Percentiles rank a stretch among this genome's conserved stretches.
These are phyloP conservation scores for Corallochytrium limacisporum DNA, from an alignment of 78 protist genomes.

Conservation along the genomic window DNA sequence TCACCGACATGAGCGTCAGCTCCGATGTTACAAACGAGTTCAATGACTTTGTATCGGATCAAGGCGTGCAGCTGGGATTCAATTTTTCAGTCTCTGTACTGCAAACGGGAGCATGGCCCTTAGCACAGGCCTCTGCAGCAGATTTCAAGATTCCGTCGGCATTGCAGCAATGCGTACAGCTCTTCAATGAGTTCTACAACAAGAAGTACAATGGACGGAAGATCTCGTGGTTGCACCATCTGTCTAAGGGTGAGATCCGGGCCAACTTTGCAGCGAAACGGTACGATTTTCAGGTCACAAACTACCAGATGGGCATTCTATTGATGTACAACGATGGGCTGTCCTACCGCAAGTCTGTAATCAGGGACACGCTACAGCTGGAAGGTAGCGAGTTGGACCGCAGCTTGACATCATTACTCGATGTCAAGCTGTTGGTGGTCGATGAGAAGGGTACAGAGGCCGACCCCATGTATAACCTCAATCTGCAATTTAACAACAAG, in stretches of 20 bases:
- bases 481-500: conserved; percentile 15
- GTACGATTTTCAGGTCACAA: conserved; percentile 28
- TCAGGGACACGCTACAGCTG: background rate
- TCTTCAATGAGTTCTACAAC: conserved; percentile 1
- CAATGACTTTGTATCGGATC: background rate
- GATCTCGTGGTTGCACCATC: conserved; percentile 62
- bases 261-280: background rate
- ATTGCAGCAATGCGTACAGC: background rate
- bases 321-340: conserved; percentile 41
- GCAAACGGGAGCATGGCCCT: conserved; percentile 67
- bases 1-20: conserved; percentile 52
- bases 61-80: conserved; percentile 12
- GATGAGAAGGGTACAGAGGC: no score
- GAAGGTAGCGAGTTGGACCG: background rate
- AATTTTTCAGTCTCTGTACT: conserved; percentile 56
- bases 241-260: conserved; percentile 60
- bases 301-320: conserved; percentile 57
- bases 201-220: conserved; percentile 56
- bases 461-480: background rate
- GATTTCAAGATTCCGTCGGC: conserved; percentile 45
- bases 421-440: conserved; percentile 26
- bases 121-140: conserved; percentile 32
- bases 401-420: conserved; percentile 16
- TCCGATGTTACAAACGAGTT: background rate
- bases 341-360: conserved; percentile 25